Evolutionary conservation across 768 basidiomycete genomes (phyloP), one percentile per base, ranked within the genome.

Genomic region (Psilocybe subaeruginosa): DNA sequence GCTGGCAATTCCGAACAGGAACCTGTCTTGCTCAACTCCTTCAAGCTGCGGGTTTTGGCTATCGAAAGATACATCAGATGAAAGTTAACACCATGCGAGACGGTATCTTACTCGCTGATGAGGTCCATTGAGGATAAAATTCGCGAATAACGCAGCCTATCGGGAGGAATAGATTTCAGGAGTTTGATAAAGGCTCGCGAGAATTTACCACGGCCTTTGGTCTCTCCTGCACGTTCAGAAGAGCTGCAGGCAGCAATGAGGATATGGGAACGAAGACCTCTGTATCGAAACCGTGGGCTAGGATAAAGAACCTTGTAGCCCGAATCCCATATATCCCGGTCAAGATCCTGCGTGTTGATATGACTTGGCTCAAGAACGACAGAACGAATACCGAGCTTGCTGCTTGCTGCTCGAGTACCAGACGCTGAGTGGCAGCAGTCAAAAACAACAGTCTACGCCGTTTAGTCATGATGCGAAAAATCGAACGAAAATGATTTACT

Each of bases 341-440:
- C 58, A 14, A 65, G 58, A 23, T 57, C 35, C 17, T 51, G 35
- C 0, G 54, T 46, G 29, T 48, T 54, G 19, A 60, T 59, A 9
- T 17, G 50, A 37, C 3, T 54, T 2, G 27, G 48, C n/a, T 23
- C 14, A 12, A 43, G 56, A 17, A 43, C 41, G 2, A 57, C 45
- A 30, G 59, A 49, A 48, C 53, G 33, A 35, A 43, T 27, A 19
- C 54, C 8, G 23, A 19, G 8, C 14, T 12, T 23, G 14, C 39
- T 4, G 33, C 11, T 8, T 27, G 17, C 19, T 14, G 52, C 54
- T 19, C 65, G 45, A 11, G 65, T 66, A 2, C 59, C 62, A 27
- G 65, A 66, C 2, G 53, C 56, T 4, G 65, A 43, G 39, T 63
- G 62, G 12, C 64, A 65, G 37, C 64, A 65, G 50, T 65, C 64